Base-by-base conservation (phyloP, 768 basidiomycete genomes). In the Aureoboletus auriporus region DNA sequence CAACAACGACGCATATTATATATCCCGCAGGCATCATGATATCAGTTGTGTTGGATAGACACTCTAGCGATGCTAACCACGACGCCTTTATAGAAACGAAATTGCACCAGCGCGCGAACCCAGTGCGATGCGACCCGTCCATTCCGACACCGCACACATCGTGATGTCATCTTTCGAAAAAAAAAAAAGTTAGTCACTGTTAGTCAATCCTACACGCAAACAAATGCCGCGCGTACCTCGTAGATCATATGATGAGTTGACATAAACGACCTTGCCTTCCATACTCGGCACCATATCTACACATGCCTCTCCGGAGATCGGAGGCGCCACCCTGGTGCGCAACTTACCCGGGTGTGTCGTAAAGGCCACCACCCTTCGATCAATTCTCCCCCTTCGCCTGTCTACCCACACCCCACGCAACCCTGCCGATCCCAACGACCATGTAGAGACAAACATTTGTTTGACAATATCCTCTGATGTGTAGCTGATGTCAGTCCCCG, bases 61-160 rank as follows among this genome's bases (percentile, higher is more conserved):
- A 23, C 20, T 4, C 20, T 23, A 4, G 20, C 4, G 4, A 23
- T 23, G 30, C 30, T 31, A 31, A 31, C 30, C 30, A 31, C 12
- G 8, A 16, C 16, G 16, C 35, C 29, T 16, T 60, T 38, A 63
- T 6, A 62, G 42, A n/a, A 62, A 42, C 0, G 26, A 38, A n/a
- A 63, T 57, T 3, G 44, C 62, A 7, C 76, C 76, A 8, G 65
- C 58, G 29, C 76, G 56, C 53, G 71, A 71, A 6, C 74, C 75
- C 34, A 75, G 51, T 2, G 71, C 62, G 41, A 79, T 73, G 7
- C 53, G 64, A 6, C 77, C 77, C 44, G 59, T 73, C 36, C 69
- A 61, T 51, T 79, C 78, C 6, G 69, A 70, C 34, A 79, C 68
- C 8, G 74, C 68, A 51, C 76, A 79, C 44, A 67, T 64, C 10